Evolutionary conservation across 2,329 filamentous ascomycete species (phyloP), one percentile per base, ranked within the genome.

Genomic region (Pochonia chlamydosporia): DNA sequence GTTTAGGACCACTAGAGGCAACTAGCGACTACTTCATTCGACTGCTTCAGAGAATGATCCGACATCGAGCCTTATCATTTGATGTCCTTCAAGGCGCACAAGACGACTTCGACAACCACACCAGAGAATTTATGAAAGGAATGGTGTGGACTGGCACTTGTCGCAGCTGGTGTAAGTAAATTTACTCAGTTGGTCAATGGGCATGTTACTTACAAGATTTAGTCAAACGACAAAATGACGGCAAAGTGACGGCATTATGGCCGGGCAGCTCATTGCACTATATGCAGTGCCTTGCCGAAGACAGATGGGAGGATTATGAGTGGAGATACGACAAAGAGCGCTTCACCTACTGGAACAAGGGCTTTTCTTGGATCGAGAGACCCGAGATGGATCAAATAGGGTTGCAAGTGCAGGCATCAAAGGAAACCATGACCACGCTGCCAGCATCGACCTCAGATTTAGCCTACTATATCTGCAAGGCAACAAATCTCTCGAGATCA

Each of bases 251-350:
- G 5, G 69, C 67, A 5, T 53, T 67, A 14, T 72, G 67, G 55
- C 63, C 67, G 9, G 70, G 70, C n/a, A 65, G 59, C n/a, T 67
- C 67, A 2, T 59, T 75, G 10, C 72, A 75, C 52, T 73, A 70
- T 49, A 68, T 73, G 42, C 68, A 75, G 47, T 64, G 65, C 5
- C 51, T 75, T 16, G 54, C 55, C 6, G 56, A 56, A 23, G 50
- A 58, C 24, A 44, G 58, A 20, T 59, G 53, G 53, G 56, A 59
- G 40, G 58, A 59, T 26, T 60, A 55, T 20, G 47, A 55, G 4
- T 59, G 57, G 57, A 33, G 16, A 7, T 54, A 55, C 26, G 46
- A 55, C 3, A 40, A 44, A 3, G 53, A 59, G 25, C 48, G 57
- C 9, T 59, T 49, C 40, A 51, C 49, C 1, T 53, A 57, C 48